Percentiles rank a stretch among this genome's conserved stretches.
Evolutionary conservation across 2,329 filamentous ascomycete species (phyloP).

Genomic region (Pseudodiploospora longispora): DNA sequence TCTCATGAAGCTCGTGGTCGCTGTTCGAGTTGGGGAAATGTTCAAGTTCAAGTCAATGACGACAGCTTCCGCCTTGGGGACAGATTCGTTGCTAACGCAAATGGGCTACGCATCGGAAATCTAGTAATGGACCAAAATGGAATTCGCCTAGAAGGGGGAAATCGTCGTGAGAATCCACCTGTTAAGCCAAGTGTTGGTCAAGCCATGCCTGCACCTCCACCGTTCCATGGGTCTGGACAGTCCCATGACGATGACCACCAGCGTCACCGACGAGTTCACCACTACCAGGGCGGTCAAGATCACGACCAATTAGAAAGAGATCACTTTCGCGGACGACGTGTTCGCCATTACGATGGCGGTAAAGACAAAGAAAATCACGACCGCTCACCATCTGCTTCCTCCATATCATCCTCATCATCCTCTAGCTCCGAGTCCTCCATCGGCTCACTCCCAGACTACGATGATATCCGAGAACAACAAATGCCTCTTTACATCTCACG

Average conservation of each 20-base stretch:
- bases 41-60: constrained; percentile 29
- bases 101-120: constrained; percentile 38
- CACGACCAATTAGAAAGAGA: background rate
- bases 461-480: constrained; percentile 40
- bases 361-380: constrained; percentile 11
- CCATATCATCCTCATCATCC: constrained; percentile 25
- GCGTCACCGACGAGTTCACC: background rate
- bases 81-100: constrained; percentile 34
- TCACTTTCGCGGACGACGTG: constrained; percentile 1
- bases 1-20: too few species aligned
- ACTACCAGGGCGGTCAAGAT: background rate
- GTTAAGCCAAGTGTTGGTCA: background rate
- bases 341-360: background rate
- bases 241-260: too few species aligned
- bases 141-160: constrained; percentile 17
- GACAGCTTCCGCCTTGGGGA: constrained; percentile 36
- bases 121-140: constrained; percentile 34
- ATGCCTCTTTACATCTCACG: constrained; percentile 37
- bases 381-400: constrained; percentile 28
- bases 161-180: background rate
- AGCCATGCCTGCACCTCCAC: background rate
- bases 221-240: background rate
- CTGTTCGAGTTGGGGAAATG: too few species aligned
- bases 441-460: constrained; percentile 46
- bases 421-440: constrained; percentile 33